These are phyloP conservation scores for Sarocladiaceae sp. DNA, from an alignment of 2,329 filamentous ascomycete genomes.

Conservation along the genomic window DNA sequence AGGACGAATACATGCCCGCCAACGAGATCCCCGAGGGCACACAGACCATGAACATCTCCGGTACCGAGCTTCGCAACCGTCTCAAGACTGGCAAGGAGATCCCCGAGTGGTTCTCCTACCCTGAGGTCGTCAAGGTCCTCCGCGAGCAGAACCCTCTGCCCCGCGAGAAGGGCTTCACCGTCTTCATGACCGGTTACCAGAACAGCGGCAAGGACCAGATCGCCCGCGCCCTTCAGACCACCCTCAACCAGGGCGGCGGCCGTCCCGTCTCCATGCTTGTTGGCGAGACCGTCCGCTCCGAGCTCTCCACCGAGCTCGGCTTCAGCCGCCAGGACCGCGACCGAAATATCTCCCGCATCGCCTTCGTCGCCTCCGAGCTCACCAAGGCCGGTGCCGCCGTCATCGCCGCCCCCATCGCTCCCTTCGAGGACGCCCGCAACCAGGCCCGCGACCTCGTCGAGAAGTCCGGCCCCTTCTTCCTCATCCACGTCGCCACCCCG, in stretches of 20 bases:
- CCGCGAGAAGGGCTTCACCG: slow-evolving; percentile 89
- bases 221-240: slow-evolving; percentile 91
- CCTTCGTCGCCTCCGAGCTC: slow-evolving; percentile 92
- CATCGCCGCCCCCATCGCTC: slow-evolving; percentile 93
- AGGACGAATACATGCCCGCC: slow-evolving; percentile 91
- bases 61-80: slow-evolving; percentile 86
- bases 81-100: slow-evolving; percentile 91
- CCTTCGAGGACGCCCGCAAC: slow-evolving; percentile 74
- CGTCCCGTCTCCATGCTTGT: slow-evolving; percentile 91
- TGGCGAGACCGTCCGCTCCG: slow-evolving; percentile 89
- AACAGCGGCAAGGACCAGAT: slow-evolving; percentile 98
- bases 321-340: slow-evolving; percentile 91
- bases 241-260: slow-evolving; percentile 95
- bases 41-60: slow-evolving; percentile 83
- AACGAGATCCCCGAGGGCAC: slow-evolving; percentile 82
- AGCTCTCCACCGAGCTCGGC: slow-evolving; percentile 91
- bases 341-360: slow-evolving; percentile 92
- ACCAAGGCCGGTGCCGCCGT: slow-evolving; percentile 91
- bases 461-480: slow-evolving; percentile 87
- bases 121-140: slow-evolving; percentile 94
- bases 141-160: slow-evolving; percentile 94
- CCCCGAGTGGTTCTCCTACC: slow-evolving; percentile 99
- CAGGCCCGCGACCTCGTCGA: slow-evolving; percentile 81
- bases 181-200: slow-evolving; percentile 95
- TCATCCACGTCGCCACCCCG: slow-evolving; percentile 89